Conservation (phyloP, 2,329 filamentous ascomycete species). For the Hymenoscyphus albidus region DNA sequence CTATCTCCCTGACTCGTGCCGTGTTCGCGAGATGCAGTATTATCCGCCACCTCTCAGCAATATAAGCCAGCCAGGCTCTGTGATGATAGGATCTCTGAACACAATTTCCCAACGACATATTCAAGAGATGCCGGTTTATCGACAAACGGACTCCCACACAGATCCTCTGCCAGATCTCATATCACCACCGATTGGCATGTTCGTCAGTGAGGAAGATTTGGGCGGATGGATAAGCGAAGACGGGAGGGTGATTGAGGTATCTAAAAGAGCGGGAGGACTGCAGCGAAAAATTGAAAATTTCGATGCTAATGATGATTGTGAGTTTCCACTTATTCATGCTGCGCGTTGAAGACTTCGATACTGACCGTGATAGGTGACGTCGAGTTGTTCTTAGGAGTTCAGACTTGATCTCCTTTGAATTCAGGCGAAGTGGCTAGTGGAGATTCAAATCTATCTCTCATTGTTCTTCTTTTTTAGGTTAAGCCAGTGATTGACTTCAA, state of each 20-base stretch:
- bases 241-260: conserved; percentile 1
- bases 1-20: conserved; percentile 4
- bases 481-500: too few relatives aligned
- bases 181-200: conserved; percentile 1
- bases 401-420: neutral
- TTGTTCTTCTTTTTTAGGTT: too few relatives aligned
- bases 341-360: neutral
- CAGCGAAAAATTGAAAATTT: conserved; percentile 5
- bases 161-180: neutral
- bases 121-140: conserved; percentile 1
- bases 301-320: conserved; percentile 6
- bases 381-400: neutral
- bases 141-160: neutral
- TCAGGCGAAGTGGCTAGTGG: too few relatives aligned
- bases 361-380: neutral
- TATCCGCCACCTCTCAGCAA: neutral
- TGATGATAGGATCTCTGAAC: conserved; percentile 2
- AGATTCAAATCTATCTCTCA: too few relatives aligned
- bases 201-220: neutral
- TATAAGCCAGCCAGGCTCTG: neutral
- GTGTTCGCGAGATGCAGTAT: neutral
- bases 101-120: neutral
- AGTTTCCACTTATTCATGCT: neutral
- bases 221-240: neutral
- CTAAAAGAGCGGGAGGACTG: neutral